These are phyloP conservation scores for Paraconiothyrium brasiliense DNA, from an alignment of 2,329 filamentous ascomycete genomes.

Conservation along the genomic window DNA sequence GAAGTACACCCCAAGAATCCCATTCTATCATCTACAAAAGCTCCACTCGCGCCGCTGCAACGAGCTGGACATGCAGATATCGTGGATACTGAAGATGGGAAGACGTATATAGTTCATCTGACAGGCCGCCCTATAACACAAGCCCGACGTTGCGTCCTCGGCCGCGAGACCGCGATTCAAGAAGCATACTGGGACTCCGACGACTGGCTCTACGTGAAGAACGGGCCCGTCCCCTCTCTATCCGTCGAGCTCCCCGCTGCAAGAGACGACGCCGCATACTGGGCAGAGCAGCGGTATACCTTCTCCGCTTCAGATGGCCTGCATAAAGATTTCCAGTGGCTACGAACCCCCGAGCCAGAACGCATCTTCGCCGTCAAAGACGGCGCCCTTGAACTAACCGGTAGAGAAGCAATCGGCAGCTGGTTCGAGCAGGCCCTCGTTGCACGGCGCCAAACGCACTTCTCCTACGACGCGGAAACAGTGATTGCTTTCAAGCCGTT, in stretches of 20 bases:
- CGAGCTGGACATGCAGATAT: constrained; percentile 51
- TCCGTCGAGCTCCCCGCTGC: constrained; percentile 41
- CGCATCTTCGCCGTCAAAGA: constrained; percentile 59
- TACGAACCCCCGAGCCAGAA: constrained; percentile 62
- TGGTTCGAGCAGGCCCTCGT: constrained; percentile 63
- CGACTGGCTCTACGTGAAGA: constrained; percentile 70
- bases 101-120: constrained; percentile 47
- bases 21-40: constrained; percentile 53
- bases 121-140: constrained; percentile 47
- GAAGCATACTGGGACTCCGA: constrained; percentile 68
- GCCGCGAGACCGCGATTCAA: constrained; percentile 59
- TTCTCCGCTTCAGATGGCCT: constrained; percentile 58
- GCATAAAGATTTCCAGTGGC: constrained; percentile 66
- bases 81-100: constrained; percentile 45
- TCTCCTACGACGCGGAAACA: constrained; percentile 69
- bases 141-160: constrained; percentile 45
- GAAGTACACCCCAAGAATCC: constrained; percentile 53
- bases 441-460: constrained; percentile 65
- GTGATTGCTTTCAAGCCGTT: constrained; percentile 62
- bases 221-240: constrained; percentile 60
- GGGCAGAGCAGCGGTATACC: constrained; percentile 57
- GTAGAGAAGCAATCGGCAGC: constrained; percentile 60
- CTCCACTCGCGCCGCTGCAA: constrained; percentile 43
- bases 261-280: constrained; percentile 40
- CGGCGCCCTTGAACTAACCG: constrained; percentile 62